phyloP scores from a whole-genome alignment of 306 rosid species.

The barrel medic (Medicago truncatula) region DNA sequence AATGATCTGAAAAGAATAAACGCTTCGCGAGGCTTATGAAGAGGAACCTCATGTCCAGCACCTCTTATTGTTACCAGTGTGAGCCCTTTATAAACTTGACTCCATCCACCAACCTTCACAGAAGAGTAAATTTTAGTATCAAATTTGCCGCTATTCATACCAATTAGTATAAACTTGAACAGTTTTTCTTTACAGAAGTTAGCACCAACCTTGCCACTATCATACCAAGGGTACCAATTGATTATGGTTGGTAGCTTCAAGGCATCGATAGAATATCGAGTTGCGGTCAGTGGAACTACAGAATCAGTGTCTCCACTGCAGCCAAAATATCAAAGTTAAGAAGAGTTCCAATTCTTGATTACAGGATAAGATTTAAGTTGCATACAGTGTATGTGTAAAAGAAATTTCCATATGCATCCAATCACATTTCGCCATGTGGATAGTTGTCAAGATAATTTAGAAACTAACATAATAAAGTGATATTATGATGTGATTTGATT shows the following conservation, averaged over 20 bases:
- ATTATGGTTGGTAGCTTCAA: constrained; percentile 79
- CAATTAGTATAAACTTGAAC: constrained; percentile 37
- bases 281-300: constrained; percentile 91
- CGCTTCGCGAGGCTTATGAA: constrained; percentile 85
- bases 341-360: not conserved
- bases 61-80: constrained; percentile 86
- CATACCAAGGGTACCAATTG: constrained; percentile 91
- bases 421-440: not conserved
- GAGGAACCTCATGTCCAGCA: constrained; percentile 98
- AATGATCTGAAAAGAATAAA: constrained; percentile 85
- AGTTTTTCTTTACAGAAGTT: not conserved
- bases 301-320: constrained; percentile 91
- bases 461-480: not conserved
- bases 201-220: constrained; percentile 80
- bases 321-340: constrained; percentile 17
- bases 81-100: constrained; percentile 82
- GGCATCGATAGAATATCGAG: constrained; percentile 85
- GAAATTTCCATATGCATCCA: not conserved
- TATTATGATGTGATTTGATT: not conserved
- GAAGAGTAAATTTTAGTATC: constrained; percentile 14
- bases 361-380: not conserved
- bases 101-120: constrained; percentile 92
- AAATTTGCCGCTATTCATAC: constrained; percentile 48
- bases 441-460: not conserved
- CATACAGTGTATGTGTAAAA: not conserved